These are phyloP conservation scores for Berkeleyomyces rouxiae DNA, from an alignment of 2,329 filamentous ascomycete genomes.

Conservation along the genomic window DNA sequence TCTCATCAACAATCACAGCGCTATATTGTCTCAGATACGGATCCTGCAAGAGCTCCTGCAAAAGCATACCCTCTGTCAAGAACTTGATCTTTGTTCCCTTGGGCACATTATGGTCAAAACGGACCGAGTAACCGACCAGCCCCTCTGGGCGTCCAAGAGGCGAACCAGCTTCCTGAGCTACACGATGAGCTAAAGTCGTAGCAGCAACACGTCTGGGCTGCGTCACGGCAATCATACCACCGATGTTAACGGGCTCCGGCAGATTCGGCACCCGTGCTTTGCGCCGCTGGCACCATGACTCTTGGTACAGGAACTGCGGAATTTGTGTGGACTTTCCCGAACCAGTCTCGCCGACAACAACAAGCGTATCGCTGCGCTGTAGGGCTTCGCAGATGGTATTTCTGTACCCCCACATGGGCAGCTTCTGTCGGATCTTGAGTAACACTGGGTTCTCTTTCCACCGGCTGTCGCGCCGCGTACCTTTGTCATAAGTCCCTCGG, in stretches of 20 bases:
- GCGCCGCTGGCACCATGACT: conserved; percentile 59
- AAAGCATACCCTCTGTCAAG: conserved; percentile 85
- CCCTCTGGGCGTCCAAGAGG: conserved; percentile 28
- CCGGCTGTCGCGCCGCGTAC: not conserved
- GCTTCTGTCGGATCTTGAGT: conserved; percentile 39
- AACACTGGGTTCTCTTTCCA: conserved; percentile 20
- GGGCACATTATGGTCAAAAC: conserved; percentile 80
- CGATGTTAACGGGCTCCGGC: conserved; percentile 34
- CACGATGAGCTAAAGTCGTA: conserved; percentile 74
- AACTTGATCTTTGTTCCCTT: conserved; percentile 78
- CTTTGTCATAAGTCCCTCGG: not conserved
- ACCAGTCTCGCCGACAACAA: conserved; percentile 86
- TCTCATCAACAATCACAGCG: conserved; percentile 83
- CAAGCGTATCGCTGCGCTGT: conserved; percentile 49
- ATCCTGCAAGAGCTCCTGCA: conserved; percentile 84
- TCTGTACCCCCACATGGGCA: conserved; percentile 68
- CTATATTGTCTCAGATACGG: conserved; percentile 72
- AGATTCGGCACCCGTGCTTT: conserved; percentile 24
- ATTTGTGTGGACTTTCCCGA: conserved; percentile 95
- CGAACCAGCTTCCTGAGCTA: conserved; percentile 57
- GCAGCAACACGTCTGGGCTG: conserved; percentile 89
- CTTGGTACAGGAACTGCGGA: conserved; percentile 67
- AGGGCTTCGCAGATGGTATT: conserved; percentile 52
- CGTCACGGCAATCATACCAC: conserved; percentile 83
- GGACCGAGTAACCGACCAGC: conserved; percentile 77